Conservation (phyloP, 371 early-diverging fungal genomes). For the Mucor sp. region DNA sequence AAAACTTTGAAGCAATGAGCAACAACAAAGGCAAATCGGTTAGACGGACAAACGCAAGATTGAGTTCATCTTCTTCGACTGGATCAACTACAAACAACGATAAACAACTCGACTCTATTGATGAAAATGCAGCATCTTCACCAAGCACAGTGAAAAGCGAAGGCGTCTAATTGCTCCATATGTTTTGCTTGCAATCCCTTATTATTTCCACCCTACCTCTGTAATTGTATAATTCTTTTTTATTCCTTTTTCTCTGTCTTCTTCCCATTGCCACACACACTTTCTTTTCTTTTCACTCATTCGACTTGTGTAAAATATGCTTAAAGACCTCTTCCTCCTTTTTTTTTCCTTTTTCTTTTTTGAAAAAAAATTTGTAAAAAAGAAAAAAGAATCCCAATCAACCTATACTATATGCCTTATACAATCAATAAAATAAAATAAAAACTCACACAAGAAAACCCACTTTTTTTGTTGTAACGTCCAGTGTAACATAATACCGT, state of each 20-base stretch:
- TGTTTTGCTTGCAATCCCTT: background rate
- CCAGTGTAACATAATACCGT: background rate
- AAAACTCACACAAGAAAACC: background rate
- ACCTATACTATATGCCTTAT: conserved; percentile 2
- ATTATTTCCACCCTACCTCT: background rate
- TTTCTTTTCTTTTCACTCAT: background rate
- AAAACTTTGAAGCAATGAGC: conserved; percentile 56
- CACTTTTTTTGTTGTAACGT: background rate
- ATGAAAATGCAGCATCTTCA: background rate
- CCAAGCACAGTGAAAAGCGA: conserved; percentile 1
- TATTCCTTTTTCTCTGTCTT: background rate
- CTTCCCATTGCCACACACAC: background rate
- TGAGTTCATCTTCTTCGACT: conserved; percentile 11
- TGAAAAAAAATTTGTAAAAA: conserved; percentile 1
- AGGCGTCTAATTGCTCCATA: background rate
- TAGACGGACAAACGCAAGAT: conserved; percentile 19
- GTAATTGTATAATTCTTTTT: background rate
- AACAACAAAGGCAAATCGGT: conserved; percentile 29
- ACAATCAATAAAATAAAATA: background rate
- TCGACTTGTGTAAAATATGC: background rate
- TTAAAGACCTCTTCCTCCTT: background rate
- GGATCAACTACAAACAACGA: conserved; percentile 2
- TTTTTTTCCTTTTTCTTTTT: conserved; percentile 3
- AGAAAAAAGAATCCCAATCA: background rate
- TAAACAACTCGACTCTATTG: background rate